These are phyloP conservation scores for Naganishia antarctica DNA, from an alignment of 768 basidiomycete species.

Conservation along the genomic window DNA sequence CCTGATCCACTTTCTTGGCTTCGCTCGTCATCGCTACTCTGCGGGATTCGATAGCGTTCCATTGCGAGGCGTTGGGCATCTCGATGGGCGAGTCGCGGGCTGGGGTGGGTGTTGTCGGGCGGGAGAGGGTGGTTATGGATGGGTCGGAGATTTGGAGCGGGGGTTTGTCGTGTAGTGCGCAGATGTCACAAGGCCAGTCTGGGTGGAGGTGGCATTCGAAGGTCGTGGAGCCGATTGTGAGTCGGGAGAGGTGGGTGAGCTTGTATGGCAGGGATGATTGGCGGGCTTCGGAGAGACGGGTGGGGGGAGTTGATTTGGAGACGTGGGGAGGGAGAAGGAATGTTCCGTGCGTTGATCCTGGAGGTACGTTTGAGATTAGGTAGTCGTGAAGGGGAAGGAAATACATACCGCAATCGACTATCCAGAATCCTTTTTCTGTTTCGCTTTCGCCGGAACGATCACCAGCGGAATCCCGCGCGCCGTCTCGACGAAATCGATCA, in stretches of 20 bases:
- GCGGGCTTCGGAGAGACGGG: slow-evolving; percentile 38
- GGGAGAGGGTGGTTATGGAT: background rate
- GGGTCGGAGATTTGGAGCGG: background rate
- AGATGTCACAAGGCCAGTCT: slow-evolving; percentile 43
- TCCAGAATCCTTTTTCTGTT: slow-evolving; percentile 39
- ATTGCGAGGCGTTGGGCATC: background rate
- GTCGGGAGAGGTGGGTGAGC: slow-evolving; percentile 31
- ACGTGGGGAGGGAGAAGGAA: slow-evolving; percentile 27
- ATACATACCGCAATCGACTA: slow-evolving; percentile 45
- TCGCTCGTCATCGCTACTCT: slow-evolving; percentile 19
- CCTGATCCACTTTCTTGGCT: slow-evolving; percentile 13
- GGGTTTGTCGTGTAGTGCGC: slow-evolving; percentile 20
- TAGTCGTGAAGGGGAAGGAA: background rate
- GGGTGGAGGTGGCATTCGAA: slow-evolving; percentile 41
- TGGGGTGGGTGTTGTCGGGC: background rate
- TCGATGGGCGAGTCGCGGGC: background rate
- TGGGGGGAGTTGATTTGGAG: slow-evolving; percentile 1
- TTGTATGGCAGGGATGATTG: slow-evolving; percentile 34
- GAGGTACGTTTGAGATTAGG: background rate
- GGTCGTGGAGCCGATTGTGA: slow-evolving; percentile 38
- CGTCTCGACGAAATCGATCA: too few relatives aligned
- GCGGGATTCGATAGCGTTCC: slow-evolving; percentile 15
- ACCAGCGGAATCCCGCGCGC: too few relatives aligned
- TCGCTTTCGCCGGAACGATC: too few relatives aligned
- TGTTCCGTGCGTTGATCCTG: slow-evolving; percentile 47